phyloP scores from a whole-genome alignment of 345 rosid species.

The Lepidium sativum region DNA sequence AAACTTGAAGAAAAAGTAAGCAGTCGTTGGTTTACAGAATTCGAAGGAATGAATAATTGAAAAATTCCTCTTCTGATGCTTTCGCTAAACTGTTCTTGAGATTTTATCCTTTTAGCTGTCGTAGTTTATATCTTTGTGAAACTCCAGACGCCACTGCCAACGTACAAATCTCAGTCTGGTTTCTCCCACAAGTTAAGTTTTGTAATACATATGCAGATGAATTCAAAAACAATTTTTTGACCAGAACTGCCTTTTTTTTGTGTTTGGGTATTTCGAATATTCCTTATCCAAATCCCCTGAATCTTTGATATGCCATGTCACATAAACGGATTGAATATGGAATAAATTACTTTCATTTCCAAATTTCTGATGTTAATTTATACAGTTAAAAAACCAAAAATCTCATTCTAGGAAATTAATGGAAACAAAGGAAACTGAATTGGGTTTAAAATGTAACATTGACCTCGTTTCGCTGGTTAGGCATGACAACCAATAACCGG shows the following conservation, averaged over 20 bases:
- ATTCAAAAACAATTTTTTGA: background rate
- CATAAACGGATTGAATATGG: background rate
- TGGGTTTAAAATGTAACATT: background rate
- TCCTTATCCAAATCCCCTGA: background rate
- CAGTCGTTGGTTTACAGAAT: background rate
- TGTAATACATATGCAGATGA: background rate
- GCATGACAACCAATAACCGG: slow-evolving; percentile 61
- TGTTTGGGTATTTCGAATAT: slow-evolving; percentile 1
- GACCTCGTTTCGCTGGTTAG: slow-evolving; percentile 29
- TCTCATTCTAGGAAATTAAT: background rate
- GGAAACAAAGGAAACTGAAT: background rate
- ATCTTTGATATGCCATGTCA: background rate
- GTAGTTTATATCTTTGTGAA: background rate
- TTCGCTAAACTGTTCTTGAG: background rate
- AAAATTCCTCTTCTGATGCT: slow-evolving; percentile 11
- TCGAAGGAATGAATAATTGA: background rate
- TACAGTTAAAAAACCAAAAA: background rate
- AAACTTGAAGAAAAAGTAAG: background rate
- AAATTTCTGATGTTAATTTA: background rate
- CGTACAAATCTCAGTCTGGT: slow-evolving; percentile 5
- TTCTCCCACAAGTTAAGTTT: slow-evolving; percentile 3
- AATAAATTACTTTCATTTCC: background rate
- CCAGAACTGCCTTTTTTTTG: background rate
- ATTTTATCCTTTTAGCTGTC: background rate
- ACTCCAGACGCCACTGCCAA: slow-evolving; percentile 5